Base-by-base conservation (phyloP, 305 asterid species). In the Fraxinus greggii region DNA sequence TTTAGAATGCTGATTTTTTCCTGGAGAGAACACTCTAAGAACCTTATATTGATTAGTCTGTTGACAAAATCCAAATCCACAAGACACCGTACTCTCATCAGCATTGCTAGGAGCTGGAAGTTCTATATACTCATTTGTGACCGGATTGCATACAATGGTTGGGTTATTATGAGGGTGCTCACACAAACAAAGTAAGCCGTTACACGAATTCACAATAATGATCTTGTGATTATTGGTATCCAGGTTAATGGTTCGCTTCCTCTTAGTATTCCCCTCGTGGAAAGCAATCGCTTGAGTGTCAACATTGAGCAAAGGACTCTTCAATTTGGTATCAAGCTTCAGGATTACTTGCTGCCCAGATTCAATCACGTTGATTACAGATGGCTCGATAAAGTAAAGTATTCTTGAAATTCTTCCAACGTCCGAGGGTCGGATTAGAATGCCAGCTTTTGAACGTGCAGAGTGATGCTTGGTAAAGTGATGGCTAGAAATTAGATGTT, bases 41-140 rank as follows among this genome's bases (percentile, higher is more conserved):
- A 40, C 78, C 61, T 75, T 75, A 38, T 75, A 75, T 19, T 75
- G 78, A 75, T 75, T 75, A 23, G 78, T 40, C 33, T 75, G 29
- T 75, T 26, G 78, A 75, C 61, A n/a, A 10, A 75, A 75, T 26
- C 78, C 78, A 7, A 75, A 21, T 24, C 78, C 78, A 40, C 78
- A 21, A 23, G 0, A 15, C 17, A 40, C 33, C 7, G 3, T 13
- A 38, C 29, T 3, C 26, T 21, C 2, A 12, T 74, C 7, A 36
- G 15, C 29, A 13, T 33, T 36, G 31, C 15, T 4, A 75, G 78
- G n/a, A 12, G 2, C 17, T 23, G 78, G 78, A 75, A 75, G 78
- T 24, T 40, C 26, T 19, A 75, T 75, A 40, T 75, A 75, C 61
- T 75, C 78, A 24, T 13, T 28, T 35, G 63, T 38, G 23, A 38